Base-by-base conservation (phyloP, 805 yeast genomes). In the Wickerhamomyces strasburgensis region DNA sequence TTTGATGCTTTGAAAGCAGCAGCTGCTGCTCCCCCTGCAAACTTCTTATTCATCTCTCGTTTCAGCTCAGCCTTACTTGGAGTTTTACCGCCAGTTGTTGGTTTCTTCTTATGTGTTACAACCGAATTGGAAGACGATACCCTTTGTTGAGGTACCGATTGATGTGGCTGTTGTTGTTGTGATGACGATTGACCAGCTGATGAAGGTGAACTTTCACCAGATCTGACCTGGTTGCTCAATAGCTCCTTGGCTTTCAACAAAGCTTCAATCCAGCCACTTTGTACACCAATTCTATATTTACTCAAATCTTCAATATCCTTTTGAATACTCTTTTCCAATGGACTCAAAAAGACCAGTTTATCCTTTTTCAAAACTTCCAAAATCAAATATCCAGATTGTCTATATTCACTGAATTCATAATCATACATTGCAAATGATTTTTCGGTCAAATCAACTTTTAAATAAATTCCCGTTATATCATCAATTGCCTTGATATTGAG, bases 351-450 rank as follows among this genome's bases (percentile, higher is more conserved):
- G 6, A 80, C 70, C 61, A 83, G 64, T 40, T 72, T 73, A 30
- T 76, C 77, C 37, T 69, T 65, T 41, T 70, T 71, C 46, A 74
- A 67, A 47, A 80, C 62, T 49, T 83, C 89, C 19, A 83, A 52
- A 10, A 81, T 79, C 31, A 82, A 61, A 48, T 74, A 81, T 0
- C 90, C 93, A 38, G 65, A 70, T 17, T 66, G 65, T 6, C 66
- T 65, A 14, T 59, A 62, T 39, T 77, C 84, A 44, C 78, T 80
- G 57, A 84, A 83, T 54, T 83, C 90, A 57, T 80, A 82, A 57
- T 83, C 90, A 54, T 83, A 84, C 80, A 84, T 78, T 51, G 84
- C 84, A 37, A 83, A 75, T 46, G 74, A 65, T 30, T 64, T 60
- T 47, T 72, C 75, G 0, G 74, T 70, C 21, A 70, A 48, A 35